These are phyloP conservation scores for Solanum habrochaites DNA, from an alignment of 257 asterid species.

Conservation along the genomic window DNA sequence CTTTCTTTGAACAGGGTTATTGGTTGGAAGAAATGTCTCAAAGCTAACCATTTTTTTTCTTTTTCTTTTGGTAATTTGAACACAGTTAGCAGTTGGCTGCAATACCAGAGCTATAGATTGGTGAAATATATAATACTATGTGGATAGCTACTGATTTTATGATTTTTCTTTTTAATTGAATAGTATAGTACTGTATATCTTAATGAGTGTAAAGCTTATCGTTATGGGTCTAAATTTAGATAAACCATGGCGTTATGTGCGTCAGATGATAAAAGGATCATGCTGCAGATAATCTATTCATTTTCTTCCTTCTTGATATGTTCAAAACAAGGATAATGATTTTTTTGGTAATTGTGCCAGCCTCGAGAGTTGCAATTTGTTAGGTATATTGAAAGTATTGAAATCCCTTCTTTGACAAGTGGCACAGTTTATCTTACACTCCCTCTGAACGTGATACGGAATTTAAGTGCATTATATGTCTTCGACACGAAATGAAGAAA, in stretches of 20 bases:
- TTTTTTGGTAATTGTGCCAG: conserved; percentile 25
- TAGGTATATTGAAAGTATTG: neutral
- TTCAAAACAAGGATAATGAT: conserved; percentile 1
- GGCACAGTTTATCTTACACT: neutral
- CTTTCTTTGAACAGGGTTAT: conserved; percentile 15
- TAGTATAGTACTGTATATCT: neutral
- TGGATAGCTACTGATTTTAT: conserved; percentile 17
- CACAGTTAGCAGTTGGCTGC: neutral
- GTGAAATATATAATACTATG: neutral
- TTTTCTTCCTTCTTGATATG: neutral
- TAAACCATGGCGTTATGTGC: conserved; percentile 24
- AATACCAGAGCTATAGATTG: neutral
- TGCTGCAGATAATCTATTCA: neutral
- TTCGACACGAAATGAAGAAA: neutral
- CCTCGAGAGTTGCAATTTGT: conserved; percentile 22
- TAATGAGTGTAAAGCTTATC: neutral
- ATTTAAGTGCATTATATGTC: neutral
- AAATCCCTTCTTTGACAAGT: neutral
- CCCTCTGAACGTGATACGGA: neutral
- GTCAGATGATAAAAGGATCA: conserved; percentile 18
- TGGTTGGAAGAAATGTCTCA: conserved; percentile 27
- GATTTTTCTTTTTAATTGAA: neutral
- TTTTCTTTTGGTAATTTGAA: neutral
- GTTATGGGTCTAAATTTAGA: conserved; percentile 11
- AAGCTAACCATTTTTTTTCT: conserved; percentile 39